These are phyloP conservation scores for Oryza glumipatula DNA, from an alignment of 176 grass and related monocot genomes.

Conservation along the genomic window DNA sequence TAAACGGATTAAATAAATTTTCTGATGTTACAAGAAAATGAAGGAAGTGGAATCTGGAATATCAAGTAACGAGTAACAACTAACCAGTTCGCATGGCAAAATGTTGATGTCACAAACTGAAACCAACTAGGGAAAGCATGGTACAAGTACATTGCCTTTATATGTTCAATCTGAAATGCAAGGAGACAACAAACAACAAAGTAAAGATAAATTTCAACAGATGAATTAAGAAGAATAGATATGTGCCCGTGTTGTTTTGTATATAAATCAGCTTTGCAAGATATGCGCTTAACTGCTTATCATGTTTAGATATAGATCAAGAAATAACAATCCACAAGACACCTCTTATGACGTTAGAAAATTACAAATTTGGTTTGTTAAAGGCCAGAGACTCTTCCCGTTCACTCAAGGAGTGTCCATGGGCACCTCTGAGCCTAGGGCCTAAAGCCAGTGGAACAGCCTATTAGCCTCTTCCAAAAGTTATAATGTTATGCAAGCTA, in stretches of 20 bases:
- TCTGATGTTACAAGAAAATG: slow-evolving; percentile 23
- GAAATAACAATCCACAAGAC: background rate
- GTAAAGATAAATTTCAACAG: slow-evolving; percentile 10
- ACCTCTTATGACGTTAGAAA: background rate
- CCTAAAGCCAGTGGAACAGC: background rate
- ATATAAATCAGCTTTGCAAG: slow-evolving; percentile 13
- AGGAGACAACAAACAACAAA: slow-evolving; percentile 17
- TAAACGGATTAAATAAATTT: background rate
- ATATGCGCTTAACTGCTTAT: background rate
- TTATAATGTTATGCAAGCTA: background rate
- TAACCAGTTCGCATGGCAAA: slow-evolving; percentile 98
- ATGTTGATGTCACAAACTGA: slow-evolving; percentile 93
- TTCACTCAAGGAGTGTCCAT: background rate
- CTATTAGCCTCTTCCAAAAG: background rate
- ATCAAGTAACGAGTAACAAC: slow-evolving; percentile 33
- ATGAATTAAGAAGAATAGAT: background rate
- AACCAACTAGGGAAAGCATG: slow-evolving; percentile 83
- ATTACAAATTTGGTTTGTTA: background rate
- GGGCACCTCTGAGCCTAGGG: background rate
- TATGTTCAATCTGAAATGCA: slow-evolving; percentile 64
- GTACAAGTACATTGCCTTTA: slow-evolving; percentile 82
- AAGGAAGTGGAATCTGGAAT: slow-evolving; percentile 8
- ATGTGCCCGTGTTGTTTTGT: background rate
- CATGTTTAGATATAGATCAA: background rate
- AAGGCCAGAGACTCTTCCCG: background rate